Base-by-base conservation (phyloP, 257 asterid species). In the Fraxinus excelsior region DNA sequence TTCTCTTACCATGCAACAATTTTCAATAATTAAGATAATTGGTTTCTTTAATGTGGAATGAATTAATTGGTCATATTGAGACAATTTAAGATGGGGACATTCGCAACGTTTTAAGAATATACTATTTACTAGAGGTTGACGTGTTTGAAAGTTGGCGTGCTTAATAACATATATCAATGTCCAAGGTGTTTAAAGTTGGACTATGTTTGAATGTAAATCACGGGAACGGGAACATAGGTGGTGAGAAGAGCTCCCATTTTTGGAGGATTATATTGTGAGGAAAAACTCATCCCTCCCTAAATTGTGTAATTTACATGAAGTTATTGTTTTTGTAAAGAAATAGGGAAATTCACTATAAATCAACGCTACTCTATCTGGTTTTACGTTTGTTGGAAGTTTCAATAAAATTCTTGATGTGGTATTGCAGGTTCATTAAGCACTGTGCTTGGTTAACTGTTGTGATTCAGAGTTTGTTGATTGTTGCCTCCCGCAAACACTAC, bases 401-500 rank as follows among this genome's bases (percentile, higher is more conserved):
- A 38, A 42, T 68, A 72, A 19, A 37, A 37, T 38, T 65, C 72
- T 84, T 69, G 53, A 3, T 76, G 18, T 76, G 71, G 68, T 75
- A 11, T 70, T 79, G 71, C 89, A 95, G 99, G 87, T 87, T 90
- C 26, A 81, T 91, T 62, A 91, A 92, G 82, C 88, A 89, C 37
- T 83, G 84, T 77, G 94, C 96, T 44, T 95, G 99, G 99, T 64
- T 90, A 62, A 73, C 83, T 31, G 98, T 87, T 42, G 82, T 92
- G 76, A 56, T 89, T 40, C 99, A 95, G 82, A 95, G 99, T 86
- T 87, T 95, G 74, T 91, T 92, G 92, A 95, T 95, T 10, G 82
- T 95, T 38, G 98, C 98, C 2, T 95, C 99, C 3, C 97, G 97
- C 70, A 95, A 95, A 82, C 99, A 95, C 85, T 95, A 93, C 87